These are phyloP conservation scores for Penicillium nordicum DNA, from an alignment of 2,329 filamentous ascomycete genomes.

Conservation along the genomic window DNA sequence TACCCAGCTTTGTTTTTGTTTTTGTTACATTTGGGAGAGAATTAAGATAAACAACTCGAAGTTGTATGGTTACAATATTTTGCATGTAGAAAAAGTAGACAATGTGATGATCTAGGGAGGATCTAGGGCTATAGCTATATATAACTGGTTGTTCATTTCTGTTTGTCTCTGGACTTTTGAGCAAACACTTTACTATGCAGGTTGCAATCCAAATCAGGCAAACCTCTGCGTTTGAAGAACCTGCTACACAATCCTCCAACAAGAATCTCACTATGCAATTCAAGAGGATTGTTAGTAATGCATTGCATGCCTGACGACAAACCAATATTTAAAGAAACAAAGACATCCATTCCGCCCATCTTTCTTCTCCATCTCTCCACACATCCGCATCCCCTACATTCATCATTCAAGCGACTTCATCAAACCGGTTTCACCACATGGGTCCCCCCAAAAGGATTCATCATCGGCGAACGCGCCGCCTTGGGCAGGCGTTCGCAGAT, in stretches of 20 bases:
- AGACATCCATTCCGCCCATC: background rate
- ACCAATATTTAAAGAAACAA: background rate
- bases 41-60: background rate
- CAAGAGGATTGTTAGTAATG: background rate
- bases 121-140: too few species aligned
- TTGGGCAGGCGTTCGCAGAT: background rate
- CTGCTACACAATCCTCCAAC: background rate
- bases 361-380: background rate
- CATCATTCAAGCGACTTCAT: background rate
- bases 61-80: background rate
- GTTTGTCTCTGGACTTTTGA: background rate
- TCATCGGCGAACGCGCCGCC: background rate
- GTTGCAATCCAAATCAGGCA: background rate
- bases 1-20: constrained; percentile 4
- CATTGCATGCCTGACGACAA: background rate
- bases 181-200: background rate
- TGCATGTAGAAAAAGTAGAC: background rate
- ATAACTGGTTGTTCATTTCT: background rate
- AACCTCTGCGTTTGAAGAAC: background rate
- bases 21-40: background rate
- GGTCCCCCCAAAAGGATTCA: background rate
- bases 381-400: background rate
- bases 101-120: background rate
- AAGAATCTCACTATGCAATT: background rate
- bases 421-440: background rate